Conservation (phyloP, 768 basidiomycete species). For the Tulasnella sp. region DNA sequence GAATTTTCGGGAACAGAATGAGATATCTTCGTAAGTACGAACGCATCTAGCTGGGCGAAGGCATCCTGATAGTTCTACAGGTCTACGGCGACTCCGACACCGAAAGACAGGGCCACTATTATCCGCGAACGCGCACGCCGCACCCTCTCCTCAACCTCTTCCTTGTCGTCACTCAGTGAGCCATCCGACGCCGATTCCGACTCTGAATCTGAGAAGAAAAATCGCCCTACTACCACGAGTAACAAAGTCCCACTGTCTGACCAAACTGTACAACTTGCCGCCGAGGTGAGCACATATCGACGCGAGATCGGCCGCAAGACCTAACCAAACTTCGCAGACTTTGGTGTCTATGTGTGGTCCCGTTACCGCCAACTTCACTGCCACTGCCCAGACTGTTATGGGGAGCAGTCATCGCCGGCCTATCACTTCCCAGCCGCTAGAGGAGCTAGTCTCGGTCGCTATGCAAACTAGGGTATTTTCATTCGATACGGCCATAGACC, state of each 20-base stretch:
- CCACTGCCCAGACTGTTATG: too few species aligned
- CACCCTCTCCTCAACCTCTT: conserved; percentile 4
- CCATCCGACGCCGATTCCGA: not conserved
- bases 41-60: too few species aligned
- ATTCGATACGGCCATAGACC: too few species aligned
- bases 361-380: too few species aligned
- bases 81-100: not conserved
- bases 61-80: too few species aligned
- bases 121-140: not conserved
- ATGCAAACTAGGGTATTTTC: too few species aligned
- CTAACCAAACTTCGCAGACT: conserved; percentile 1
- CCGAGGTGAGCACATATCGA: not conserved
- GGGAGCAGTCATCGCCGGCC: too few species aligned
- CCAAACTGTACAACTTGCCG: not conserved
- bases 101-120: not conserved
- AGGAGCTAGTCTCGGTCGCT: too few species aligned
- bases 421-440: too few species aligned
- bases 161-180: conserved; percentile 12
- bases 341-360: not conserved
- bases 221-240: not conserved
- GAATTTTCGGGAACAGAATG: conserved; percentile 26
- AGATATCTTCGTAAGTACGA: not conserved
- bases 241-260: not conserved
- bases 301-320: too few species aligned
- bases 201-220: not conserved